Evolutionary conservation across 2,329 filamentous ascomycete genomes (phyloP), one percentile per base, ranked within the genome.

Genomic region (Rugonectria rugulosa): DNA sequence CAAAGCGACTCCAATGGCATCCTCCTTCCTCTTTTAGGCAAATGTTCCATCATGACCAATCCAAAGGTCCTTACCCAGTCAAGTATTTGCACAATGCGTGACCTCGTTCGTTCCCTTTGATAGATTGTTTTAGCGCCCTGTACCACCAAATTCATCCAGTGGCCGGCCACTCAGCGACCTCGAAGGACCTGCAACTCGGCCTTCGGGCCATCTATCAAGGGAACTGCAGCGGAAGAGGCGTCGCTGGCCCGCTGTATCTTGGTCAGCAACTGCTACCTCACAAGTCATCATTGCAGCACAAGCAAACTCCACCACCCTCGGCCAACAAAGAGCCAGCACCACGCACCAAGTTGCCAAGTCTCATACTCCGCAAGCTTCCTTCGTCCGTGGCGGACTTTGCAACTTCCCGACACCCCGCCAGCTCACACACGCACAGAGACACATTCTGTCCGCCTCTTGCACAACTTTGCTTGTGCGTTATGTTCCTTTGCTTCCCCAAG

Each of bases 351-450:
- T n/a, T n/a, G n/a, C n/a, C n/a, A n/a, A n/a, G n/a, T n/a, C n/a
- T n/a, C n/a, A n/a, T 40, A 20, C 41, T 46, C 34, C 53, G 45
- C 53, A 27, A 23, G 12, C 15, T 44, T 43, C 43, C 21, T 52
- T 44, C 43, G 37, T 53, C 20, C 34, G 29, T 29, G 29, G 53
- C 53, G 53, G 53, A 56, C 40, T 56, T 56, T 19, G 10, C 27
- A 41, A 17, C 17, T 34, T 23, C 41, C 41, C 46, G 37, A 48
- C 44, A 48, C 37, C 29, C 42, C 50, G 37, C 44, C 44, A 26
- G 21, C 15, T 14, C 8, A 15, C 11, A 24, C n/a, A n/a, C n/a
- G n/a, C n/a, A n/a, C n/a, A n/a, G n/a, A n/a, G n/a, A n/a, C n/a
- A n/a, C n/a, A n/a, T n/a, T n/a, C n/a, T n/a, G n/a, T n/a, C n/a